phyloP scores from a whole-genome alignment of 2,329 filamentous ascomycete genomes.

The Helotiales sp. region DNA sequence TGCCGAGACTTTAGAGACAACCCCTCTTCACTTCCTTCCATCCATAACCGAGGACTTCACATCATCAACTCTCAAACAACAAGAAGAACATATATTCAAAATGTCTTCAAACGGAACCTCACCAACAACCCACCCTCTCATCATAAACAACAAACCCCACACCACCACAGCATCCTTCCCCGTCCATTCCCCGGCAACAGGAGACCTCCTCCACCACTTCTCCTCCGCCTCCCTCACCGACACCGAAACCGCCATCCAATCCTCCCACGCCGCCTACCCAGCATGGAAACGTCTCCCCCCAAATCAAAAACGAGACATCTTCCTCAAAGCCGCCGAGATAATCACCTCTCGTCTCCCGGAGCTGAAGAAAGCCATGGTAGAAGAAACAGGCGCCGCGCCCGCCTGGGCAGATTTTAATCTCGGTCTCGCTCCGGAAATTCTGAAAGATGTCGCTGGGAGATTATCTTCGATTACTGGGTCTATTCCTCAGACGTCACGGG shows the following conservation, averaged over 20 bases:
- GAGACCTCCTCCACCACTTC: slow-evolving; percentile 53
- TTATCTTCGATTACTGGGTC: slow-evolving; percentile 38
- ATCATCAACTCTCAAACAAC: background rate
- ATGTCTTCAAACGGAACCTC: background rate
- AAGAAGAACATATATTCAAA: background rate
- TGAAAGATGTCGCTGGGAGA: slow-evolving; percentile 45
- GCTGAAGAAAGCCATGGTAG: slow-evolving; percentile 56
- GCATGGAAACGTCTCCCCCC: slow-evolving; percentile 67
- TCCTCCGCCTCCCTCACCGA: slow-evolving; percentile 56
- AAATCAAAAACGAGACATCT: slow-evolving; percentile 63
- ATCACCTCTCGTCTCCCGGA: slow-evolving; percentile 54
- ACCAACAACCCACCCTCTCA: slow-evolving; percentile 34
- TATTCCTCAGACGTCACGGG: slow-evolving; percentile 40
- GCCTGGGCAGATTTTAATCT: slow-evolving; percentile 43
- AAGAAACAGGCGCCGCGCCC: slow-evolving; percentile 47
- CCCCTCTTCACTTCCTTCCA: background rate
- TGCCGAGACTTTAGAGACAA: background rate
- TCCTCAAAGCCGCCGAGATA: slow-evolving; percentile 68
- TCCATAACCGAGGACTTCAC: background rate
- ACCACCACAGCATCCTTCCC: slow-evolving; percentile 50
- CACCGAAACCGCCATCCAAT: slow-evolving; percentile 51
- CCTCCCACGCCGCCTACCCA: slow-evolving; percentile 66
- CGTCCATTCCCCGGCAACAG: slow-evolving; percentile 57
- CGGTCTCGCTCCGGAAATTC: slow-evolving; percentile 36
- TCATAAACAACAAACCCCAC: slow-evolving; percentile 47